These are phyloP conservation scores for Ceraceosorus bombacis DNA, from an alignment of 1,284 basidiomycete species.

Conservation along the genomic window DNA sequence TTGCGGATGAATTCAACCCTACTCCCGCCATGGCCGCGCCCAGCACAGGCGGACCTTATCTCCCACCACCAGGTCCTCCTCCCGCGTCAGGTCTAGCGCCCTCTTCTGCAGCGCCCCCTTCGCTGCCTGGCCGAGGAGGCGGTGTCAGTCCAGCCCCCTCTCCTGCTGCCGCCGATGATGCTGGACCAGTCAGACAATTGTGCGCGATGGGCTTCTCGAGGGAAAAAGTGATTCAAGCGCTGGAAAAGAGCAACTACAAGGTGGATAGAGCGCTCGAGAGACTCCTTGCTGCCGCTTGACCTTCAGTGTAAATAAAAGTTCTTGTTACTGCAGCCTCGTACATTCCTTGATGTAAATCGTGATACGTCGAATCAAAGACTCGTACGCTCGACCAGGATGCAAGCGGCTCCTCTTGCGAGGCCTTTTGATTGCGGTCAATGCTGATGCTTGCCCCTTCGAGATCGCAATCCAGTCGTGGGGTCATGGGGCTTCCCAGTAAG, in stretches of 20 bases:
- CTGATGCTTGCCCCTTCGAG: no score
- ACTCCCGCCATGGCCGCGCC: not conserved
- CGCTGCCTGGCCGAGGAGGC: not conserved
- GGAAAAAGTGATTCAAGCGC: constrained; percentile 36
- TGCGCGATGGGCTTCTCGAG: constrained; percentile 46
- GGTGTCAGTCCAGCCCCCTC: constrained; percentile 17
- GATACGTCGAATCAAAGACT: no score
- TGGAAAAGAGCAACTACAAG: constrained; percentile 42
- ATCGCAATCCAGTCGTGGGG: no score
- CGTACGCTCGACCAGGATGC: no score
- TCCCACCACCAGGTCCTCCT: constrained; percentile 7
- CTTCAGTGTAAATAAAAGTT: no score
- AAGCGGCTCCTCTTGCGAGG: no score
- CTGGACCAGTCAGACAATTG: constrained; percentile 40
- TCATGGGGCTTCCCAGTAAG: no score
- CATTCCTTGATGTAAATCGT: no score
- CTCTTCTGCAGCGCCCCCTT: not conserved
- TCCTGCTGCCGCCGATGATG: constrained; percentile 39
- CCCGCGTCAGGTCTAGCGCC: constrained; percentile 3
- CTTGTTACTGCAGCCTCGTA: no score
- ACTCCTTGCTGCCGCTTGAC: no score
- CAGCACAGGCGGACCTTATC: not conserved
- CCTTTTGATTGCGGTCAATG: no score
- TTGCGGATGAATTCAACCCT: constrained; percentile 38
- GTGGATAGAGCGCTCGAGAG: not conserved